Percentiles rank a stretch among this genome's conserved stretches.
phyloP scores from a whole-genome alignment of 2,329 filamentous ascomycete genomes.

The Mycosphaerella arachidis region DNA sequence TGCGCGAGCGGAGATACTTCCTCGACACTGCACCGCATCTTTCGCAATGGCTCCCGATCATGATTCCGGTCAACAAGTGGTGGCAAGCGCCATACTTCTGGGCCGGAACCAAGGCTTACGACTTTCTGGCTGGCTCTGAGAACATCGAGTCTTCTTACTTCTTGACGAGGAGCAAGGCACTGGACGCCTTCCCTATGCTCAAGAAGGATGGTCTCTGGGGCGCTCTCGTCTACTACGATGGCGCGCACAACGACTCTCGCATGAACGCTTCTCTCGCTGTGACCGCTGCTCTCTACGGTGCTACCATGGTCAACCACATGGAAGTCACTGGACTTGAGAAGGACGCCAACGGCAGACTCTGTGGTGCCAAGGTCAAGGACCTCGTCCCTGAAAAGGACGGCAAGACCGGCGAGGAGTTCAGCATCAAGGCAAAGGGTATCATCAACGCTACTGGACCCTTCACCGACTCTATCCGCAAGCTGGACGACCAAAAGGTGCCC shows the following conservation, averaged over 20 bases:
- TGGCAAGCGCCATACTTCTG: slow-evolving; percentile 79
- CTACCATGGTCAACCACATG: slow-evolving; percentile 76
- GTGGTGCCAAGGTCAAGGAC: slow-evolving; percentile 70
- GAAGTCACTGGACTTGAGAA: slow-evolving; percentile 75
- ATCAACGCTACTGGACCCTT: slow-evolving; percentile 89
- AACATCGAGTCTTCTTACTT: slow-evolving; percentile 89
- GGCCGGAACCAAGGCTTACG: slow-evolving; percentile 76
- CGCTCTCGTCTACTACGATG: slow-evolving; percentile 86
- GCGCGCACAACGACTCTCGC: slow-evolving; percentile 84
- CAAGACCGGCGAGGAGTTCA: slow-evolving; percentile 58
- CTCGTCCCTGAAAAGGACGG: slow-evolving; percentile 63
- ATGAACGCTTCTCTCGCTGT: slow-evolving; percentile 89
- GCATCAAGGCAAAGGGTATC: slow-evolving; percentile 71
- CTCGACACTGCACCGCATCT: slow-evolving; percentile 78
- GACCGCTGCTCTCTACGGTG: slow-evolving; percentile 82
- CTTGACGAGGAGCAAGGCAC: slow-evolving; percentile 75
- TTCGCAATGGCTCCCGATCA: slow-evolving; percentile 74
- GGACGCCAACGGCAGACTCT: slow-evolving; percentile 66
- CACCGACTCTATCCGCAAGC: slow-evolving; percentile 77
- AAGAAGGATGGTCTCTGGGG: slow-evolving; percentile 74
- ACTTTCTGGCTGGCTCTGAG: slow-evolving; percentile 77
- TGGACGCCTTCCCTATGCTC: slow-evolving; percentile 85
- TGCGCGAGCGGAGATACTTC: slow-evolving; percentile 79
- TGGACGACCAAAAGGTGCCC: slow-evolving; percentile 67
- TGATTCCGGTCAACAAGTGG: slow-evolving; percentile 77